These are phyloP conservation scores for Trichothecium roseum DNA, from an alignment of 2,329 filamentous ascomycete genomes.

Conservation along the genomic window DNA sequence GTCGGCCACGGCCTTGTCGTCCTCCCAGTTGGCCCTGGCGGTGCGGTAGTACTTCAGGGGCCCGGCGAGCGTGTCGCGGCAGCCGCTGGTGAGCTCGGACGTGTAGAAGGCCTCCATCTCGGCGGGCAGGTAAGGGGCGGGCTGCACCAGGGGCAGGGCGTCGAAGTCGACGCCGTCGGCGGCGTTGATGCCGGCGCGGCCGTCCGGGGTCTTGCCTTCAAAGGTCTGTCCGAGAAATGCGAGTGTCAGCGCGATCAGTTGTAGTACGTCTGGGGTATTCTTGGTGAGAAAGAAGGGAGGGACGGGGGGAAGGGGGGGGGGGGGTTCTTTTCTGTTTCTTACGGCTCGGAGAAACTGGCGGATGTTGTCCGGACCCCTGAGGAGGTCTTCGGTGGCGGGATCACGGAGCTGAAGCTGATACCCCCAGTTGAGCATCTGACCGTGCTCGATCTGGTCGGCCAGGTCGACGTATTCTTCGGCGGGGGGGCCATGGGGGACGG, in stretches of 20 bases:
- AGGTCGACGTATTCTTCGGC: slow-evolving; percentile 34
- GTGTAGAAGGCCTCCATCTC: slow-evolving; percentile 65
- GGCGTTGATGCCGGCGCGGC: slow-evolving; percentile 43
- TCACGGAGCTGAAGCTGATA: slow-evolving; percentile 69
- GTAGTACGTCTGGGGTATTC: too few relatives aligned
- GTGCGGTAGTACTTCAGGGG: slow-evolving; percentile 78
- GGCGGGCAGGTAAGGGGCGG: slow-evolving; percentile 40
- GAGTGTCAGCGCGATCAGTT: too few relatives aligned
- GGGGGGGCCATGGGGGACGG: slow-evolving; percentile 57
- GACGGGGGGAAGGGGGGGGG: too few relatives aligned
- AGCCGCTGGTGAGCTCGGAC: slow-evolving; percentile 34
- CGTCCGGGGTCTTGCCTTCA: slow-evolving; percentile 47
- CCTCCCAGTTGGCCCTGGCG: slow-evolving; percentile 56
- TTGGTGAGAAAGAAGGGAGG: too few relatives aligned
- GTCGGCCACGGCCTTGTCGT: slow-evolving; percentile 54
- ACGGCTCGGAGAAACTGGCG: slow-evolving; percentile 51
- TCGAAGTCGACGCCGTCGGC: slow-evolving; percentile 49
- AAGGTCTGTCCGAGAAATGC: slow-evolving; percentile 32
- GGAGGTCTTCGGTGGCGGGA: slow-evolving; percentile 44
- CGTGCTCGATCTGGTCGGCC: slow-evolving; percentile 38
- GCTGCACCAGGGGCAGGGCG: slow-evolving; percentile 48
- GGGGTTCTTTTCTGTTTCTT: too few relatives aligned
- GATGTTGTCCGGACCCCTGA: slow-evolving; percentile 45
- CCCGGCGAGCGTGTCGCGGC: slow-evolving; percentile 58
- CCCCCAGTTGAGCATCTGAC: slow-evolving; percentile 50